Evolutionary conservation across 805 yeast genomes (phyloP), one percentile per base, ranked within the genome.

Genomic region (Candida tibetensis): DNA sequence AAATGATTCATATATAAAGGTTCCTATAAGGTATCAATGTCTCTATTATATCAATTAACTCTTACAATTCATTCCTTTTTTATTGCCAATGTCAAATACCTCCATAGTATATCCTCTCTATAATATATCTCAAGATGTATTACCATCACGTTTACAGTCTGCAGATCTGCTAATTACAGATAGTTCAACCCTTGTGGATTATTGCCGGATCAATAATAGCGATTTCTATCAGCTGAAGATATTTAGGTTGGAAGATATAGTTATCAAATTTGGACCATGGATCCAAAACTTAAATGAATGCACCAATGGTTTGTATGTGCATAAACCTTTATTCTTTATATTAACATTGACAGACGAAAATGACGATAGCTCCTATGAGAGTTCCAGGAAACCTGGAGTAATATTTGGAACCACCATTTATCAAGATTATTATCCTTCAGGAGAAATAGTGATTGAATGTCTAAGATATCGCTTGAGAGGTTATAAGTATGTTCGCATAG

Each of bases 371-470:
- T 7, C 8, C 4, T 30, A 32, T 15, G 19, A 7, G 10, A 17
- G 12, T 19, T 5, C 25, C 18, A 26, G 35, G 10, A 36, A 36
- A 13, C 37, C 40, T 4, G 44, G 44, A 3, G 26, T 28, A 10
- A 36, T 40, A 37, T 32, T 36, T 26, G 44, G 37, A n/a, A 40
- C 37, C 16, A 32, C 34, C 8, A 23, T 28, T 14, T 36, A 36
- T 29, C 40, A 31, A n/a, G 37, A 40, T 28, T 40, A 34, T 26
- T 40, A 40, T 29, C 40, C 44, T 18, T 32, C 40, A 17, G 40
- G 44, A 18, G 40, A 40, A 17, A 40, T 40, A 17, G 40, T 40
- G 18, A 36, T 36, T 16, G 44, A 40, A 25, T 40, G 44, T 17
- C 32, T 40, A 10, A 27, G 40, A 17, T 32, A 40, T 27, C 28